Evolutionary conservation across 2,329 filamentous ascomycete genomes (phyloP).

Genomic region (Aphanocladium album): DNA sequence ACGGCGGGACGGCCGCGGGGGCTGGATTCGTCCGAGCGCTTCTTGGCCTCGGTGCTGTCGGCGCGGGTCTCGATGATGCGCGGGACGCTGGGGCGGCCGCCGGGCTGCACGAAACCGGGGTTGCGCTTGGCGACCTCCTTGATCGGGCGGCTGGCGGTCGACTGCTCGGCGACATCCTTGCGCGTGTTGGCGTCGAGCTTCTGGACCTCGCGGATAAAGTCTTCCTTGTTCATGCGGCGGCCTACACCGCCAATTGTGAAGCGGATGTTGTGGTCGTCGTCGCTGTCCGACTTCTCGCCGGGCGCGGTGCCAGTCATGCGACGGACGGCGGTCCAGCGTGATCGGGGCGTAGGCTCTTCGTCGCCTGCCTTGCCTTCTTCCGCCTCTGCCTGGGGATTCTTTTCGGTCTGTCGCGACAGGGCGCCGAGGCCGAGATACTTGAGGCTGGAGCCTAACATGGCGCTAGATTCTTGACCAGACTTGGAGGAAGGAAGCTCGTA

Average conservation of each 20-base stretch:
- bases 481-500: slow-evolving; percentile 65
- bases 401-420: slow-evolving; percentile 37
- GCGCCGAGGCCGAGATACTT: slow-evolving; percentile 52
- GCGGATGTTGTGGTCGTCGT: slow-evolving; percentile 66
- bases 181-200: slow-evolving; percentile 64
- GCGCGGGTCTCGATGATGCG: slow-evolving; percentile 11
- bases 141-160: slow-evolving; percentile 41
- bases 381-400: slow-evolving; percentile 24
- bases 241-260: slow-evolving; percentile 74
- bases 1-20: slow-evolving; percentile 6
- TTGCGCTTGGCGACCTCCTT: slow-evolving; percentile 42
- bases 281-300: slow-evolving; percentile 35
- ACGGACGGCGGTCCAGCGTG: slow-evolving; percentile 1
- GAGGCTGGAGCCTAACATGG: slow-evolving; percentile 39
- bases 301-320: slow-evolving; percentile 13
- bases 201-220: slow-evolving; percentile 71
- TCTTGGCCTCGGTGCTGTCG: not conserved
- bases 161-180: slow-evolving; percentile 48
- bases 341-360: slow-evolving; percentile 17
- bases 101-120: not conserved
- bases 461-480: slow-evolving; percentile 35
- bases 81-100: not conserved
- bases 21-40: not conserved
- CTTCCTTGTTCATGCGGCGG: slow-evolving; percentile 70
- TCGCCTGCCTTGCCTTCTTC: slow-evolving; percentile 28